These are phyloP conservation scores for Podaxis carcinomalis DNA, from an alignment of 768 basidiomycete species.

Conservation along the genomic window DNA sequence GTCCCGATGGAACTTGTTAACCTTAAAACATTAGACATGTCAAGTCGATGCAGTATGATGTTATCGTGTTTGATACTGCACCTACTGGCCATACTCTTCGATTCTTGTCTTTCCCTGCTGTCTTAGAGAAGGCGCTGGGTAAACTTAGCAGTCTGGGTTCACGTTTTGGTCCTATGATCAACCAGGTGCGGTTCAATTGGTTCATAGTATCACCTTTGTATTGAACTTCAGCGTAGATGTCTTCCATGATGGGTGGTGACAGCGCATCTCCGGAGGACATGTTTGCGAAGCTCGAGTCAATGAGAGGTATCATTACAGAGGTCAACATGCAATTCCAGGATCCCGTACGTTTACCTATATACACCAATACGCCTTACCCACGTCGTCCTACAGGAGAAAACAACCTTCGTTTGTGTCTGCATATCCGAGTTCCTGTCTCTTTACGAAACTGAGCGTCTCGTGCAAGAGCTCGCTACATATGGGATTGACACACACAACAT, in stretches of 20 bases:
- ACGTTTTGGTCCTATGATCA: constrained; percentile 95
- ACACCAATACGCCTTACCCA: not conserved
- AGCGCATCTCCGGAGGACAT: constrained; percentile 93
- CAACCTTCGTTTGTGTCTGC: constrained; percentile 97
- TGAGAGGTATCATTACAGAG: constrained; percentile 96
- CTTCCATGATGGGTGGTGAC: constrained; percentile 92
- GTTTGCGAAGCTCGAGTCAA: constrained; percentile 96
- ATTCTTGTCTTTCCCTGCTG: constrained; percentile 97
- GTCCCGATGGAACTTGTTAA: not conserved
- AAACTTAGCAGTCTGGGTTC: constrained; percentile 94
- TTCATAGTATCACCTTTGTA: not conserved
- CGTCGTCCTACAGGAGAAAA: constrained; percentile 71
- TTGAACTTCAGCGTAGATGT: constrained; percentile 55
- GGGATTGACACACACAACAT: constrained; percentile 99
- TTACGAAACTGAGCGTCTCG: constrained; percentile 97
- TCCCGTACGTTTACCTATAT: constrained; percentile 54
- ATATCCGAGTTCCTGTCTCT: constrained; percentile 98
- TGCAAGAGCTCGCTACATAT: constrained; percentile 91
- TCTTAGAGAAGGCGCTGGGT: constrained; percentile 94
- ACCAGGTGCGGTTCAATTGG: constrained; percentile 44
- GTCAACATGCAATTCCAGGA: constrained; percentile 99
- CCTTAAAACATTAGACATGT: constrained; percentile 68
- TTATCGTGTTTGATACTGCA: constrained; percentile 98
- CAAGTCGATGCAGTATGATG: constrained; percentile 99
- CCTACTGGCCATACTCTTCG: constrained; percentile 98